A percentile compares a stretch with the other conserved stretches of the same genome.
These are phyloP conservation scores for Starmerella bombicola DNA, from an alignment of 805 yeast genomes.

Conservation along the genomic window DNA sequence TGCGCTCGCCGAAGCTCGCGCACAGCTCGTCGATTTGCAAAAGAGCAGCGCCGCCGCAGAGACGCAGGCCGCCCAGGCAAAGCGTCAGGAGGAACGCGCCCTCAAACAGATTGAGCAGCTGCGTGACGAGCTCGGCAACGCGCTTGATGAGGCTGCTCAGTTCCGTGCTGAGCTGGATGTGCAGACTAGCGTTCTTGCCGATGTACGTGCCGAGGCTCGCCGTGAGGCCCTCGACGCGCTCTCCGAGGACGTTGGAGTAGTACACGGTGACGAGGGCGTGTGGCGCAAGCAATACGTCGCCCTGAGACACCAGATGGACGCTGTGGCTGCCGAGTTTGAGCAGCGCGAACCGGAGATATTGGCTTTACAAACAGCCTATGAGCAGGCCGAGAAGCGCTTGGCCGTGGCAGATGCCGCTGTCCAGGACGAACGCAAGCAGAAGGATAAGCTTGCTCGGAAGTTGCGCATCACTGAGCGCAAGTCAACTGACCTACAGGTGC, in stretches of 20 bases:
- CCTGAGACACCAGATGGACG: constrained; percentile 57
- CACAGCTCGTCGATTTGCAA: constrained; percentile 7
- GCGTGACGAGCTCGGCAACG: constrained; percentile 10
- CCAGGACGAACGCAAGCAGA: constrained; percentile 31
- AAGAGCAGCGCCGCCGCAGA: constrained; percentile 7
- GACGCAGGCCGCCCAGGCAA: background rate
- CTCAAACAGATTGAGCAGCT: constrained; percentile 9
- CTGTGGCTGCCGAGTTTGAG: constrained; percentile 64
- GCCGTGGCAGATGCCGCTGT: constrained; percentile 45
- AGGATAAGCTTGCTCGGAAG: constrained; percentile 29
- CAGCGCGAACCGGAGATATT: constrained; percentile 60
- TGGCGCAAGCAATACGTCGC: constrained; percentile 62
- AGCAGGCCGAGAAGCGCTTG: constrained; percentile 39
- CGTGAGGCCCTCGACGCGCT: constrained; percentile 20
- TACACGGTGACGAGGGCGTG: constrained; percentile 40
- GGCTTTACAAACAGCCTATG: constrained; percentile 8
- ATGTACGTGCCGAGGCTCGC: constrained; percentile 14
- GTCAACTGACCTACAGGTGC: constrained; percentile 36
- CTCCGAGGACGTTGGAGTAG: constrained; percentile 1
- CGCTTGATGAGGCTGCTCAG: constrained; percentile 17
- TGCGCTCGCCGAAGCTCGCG: constrained; percentile 9
- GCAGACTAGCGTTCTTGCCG: constrained; percentile 8
- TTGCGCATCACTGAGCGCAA: constrained; percentile 28
- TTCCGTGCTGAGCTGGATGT: constrained; percentile 22
- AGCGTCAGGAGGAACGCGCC: constrained; percentile 7